Evolutionary conservation across 306 rosid genomes (phyloP).

Genomic region (Pyrus bretschneideri): DNA sequence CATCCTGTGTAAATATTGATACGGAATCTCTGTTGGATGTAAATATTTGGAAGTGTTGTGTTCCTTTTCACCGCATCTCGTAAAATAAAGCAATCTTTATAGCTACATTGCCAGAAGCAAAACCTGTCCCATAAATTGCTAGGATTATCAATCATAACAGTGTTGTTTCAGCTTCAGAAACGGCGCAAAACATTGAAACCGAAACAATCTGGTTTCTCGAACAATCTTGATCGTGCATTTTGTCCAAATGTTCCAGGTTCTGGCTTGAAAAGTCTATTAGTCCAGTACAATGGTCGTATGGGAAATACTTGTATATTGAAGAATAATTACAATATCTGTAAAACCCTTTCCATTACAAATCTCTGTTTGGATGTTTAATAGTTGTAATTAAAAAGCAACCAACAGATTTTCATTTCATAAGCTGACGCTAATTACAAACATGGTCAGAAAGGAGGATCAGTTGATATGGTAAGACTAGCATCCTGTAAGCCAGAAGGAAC

Average conservation of each 20-base stretch:
- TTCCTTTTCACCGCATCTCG: not conserved
- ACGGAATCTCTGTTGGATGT: conserved; percentile 12
- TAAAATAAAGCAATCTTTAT: conserved; percentile 8
- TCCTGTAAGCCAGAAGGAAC: conserved; percentile 41
- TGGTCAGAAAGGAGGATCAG: conserved; percentile 45
- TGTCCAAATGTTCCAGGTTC: not conserved
- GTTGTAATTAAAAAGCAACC: not conserved
- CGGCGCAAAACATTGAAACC: not conserved
- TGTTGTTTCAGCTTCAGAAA: not conserved
- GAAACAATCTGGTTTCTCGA: not conserved
- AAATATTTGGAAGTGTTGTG: conserved; percentile 8
- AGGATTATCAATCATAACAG: not conserved
- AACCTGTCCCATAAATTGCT: not conserved
- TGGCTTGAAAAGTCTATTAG: not conserved
- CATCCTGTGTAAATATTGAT: conserved; percentile 36
- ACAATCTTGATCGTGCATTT: not conserved
- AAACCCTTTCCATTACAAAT: not conserved
- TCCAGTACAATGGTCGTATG: not conserved
- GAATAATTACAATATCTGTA: not conserved
- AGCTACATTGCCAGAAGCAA: not conserved
- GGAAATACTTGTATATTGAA: not conserved
- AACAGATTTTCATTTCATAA: not conserved
- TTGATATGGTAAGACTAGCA: conserved; percentile 27
- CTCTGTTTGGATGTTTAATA: not conserved
- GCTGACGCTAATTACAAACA: conserved; percentile 12